Base-by-base conservation (phyloP, 2,329 filamentous ascomycete species). In the Penicillium sp. region DNA sequence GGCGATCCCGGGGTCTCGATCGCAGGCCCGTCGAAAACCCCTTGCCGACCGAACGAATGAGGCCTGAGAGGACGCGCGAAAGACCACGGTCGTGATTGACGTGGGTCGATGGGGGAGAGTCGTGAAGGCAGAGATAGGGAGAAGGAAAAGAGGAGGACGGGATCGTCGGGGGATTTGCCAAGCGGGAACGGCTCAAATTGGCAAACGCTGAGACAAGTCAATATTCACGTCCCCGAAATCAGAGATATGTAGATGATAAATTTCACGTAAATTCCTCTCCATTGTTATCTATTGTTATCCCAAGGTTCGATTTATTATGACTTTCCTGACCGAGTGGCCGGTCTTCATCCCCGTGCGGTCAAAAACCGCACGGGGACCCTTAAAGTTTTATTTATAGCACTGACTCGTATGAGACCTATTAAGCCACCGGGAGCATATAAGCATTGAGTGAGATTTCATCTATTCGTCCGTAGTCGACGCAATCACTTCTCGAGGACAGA, bases 41-140 rank as follows among this genome's bases (percentile, higher is more conserved):
- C 61, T 58, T 54, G 41, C 53, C 48, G 60, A 58, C 61, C 58
- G 50, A 62, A 63, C 56, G 60, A 63, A 60, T 62, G 61, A 60
- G 58, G 58, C 55, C 56, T 54, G 42, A 56, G 48, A 58, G 51
- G 53, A 53, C 55, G 27, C 27, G 27, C 27, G 51, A 14, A 48
- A n/a, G 41, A 46, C 40, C 49, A 51, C 46, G 44, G 33, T 36
- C 28, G 39, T 41, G 39, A 36, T 36, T 16, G 39, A 41, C 35
- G 35, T 38, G 35, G 18, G 10, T 18, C 16, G 16, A 38, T 38
- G 18, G 35, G 35, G 35, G 9, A 10, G 36, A 39, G 18, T 35
- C n/a, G 33, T 40, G 38, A 40, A 16, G n/a, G 48, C 5, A 33
- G 33, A 47, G 36, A 39, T 42, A 51, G 44, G 49, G 39, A 47